Base-by-base conservation (phyloP, 768 basidiomycete species). In the Mycena filopes region DNA sequence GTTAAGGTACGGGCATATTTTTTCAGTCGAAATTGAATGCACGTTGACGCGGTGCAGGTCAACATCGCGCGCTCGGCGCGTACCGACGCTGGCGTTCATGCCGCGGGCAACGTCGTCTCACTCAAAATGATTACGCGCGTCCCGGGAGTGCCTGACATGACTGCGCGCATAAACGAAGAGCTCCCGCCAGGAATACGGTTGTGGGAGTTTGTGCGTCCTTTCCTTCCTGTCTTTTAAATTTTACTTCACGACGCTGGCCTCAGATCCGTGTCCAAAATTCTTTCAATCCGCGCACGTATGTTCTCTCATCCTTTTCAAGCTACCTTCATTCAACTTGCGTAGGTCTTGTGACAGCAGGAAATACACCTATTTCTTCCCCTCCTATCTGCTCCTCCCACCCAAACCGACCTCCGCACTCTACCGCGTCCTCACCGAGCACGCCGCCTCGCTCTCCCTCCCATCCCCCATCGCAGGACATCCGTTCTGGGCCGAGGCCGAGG, bases 61-160 rank as follows among this genome's bases (percentile, higher is more conserved):
- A 85, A 83, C 50, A 86, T 99, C 15, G 89, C 87, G 23, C 88
- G 98, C 31, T 95, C 97, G 10, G 98, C 98, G 21, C 84, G 98
- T 11, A 99, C 98, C 1, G 98, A 99, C 76, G 94, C 96, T 2
- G 98, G 98, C 26, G 98, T 99, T 9, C 96, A 98, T 74, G 98
- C 98, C 15, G 96, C 96, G 25, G 93, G 96, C 12, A 99, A 99
- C 75, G 80, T 96, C 29, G 92, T 99, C 3, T 92, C 94, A 26
- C 83, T 98, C 72, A 98, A 98, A 77, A 85, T 97, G 84, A 98
- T 98, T 72, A 83, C 87, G 25, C 77, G 81, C 21, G 85, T 95
- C 13, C 93, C 94, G 3, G 91, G 86, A 15, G 83, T 92, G 7
- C 79, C 82, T 16, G 89, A 94, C 69, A 79, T 96, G 66, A 86